These are phyloP conservation scores for Penicillium fuscoglaucum DNA, from an alignment of 2,329 filamentous ascomycete species.

Conservation along the genomic window DNA sequence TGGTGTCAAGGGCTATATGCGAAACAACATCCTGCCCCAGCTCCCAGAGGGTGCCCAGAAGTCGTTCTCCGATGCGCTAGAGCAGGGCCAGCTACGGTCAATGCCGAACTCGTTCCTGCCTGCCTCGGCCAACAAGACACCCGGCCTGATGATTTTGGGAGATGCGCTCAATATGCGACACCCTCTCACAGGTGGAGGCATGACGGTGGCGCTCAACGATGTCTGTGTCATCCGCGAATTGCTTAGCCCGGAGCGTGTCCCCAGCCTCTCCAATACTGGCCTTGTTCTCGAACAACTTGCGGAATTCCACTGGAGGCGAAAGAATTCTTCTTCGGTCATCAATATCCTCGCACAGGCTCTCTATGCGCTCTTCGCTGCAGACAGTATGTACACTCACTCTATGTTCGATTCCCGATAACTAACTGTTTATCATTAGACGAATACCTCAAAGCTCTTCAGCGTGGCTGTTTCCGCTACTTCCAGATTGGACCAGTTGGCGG, in stretches of 20 bases:
- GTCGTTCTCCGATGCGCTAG: slow-evolving; percentile 73
- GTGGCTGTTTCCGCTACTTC: slow-evolving; percentile 93
- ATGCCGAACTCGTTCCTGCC: slow-evolving; percentile 98
- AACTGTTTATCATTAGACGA: slow-evolving; percentile 47
- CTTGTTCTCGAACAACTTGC: slow-evolving; percentile 69
- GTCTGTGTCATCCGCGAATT: slow-evolving; percentile 74
- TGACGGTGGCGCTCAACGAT: slow-evolving; percentile 97
- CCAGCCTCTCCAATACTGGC: slow-evolving; percentile 65
- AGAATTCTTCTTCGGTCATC: slow-evolving; percentile 79
- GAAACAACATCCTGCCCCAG: slow-evolving; percentile 73
- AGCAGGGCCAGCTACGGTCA: slow-evolving; percentile 73
- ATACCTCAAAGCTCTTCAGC: slow-evolving; percentile 76
- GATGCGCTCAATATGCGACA: slow-evolving; percentile 99
- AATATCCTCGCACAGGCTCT: slow-evolving; percentile 97
- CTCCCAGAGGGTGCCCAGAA: slow-evolving; percentile 72
- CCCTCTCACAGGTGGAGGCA: slow-evolving; percentile 91
- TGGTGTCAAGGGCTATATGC: slow-evolving; percentile 81
- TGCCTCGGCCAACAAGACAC: slow-evolving; percentile 68
- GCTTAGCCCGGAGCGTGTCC: slow-evolving; percentile 67
- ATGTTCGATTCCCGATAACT: not conserved
- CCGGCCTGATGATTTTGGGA: slow-evolving; percentile 78
- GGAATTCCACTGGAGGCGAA: slow-evolving; percentile 83
- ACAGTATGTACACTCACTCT: slow-evolving; percentile 48
- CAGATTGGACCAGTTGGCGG: slow-evolving; percentile 70
- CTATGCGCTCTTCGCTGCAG: slow-evolving; percentile 85